Conservation (phyloP, 805 yeast species). For the Saccharomyces eubayanus region DNA sequence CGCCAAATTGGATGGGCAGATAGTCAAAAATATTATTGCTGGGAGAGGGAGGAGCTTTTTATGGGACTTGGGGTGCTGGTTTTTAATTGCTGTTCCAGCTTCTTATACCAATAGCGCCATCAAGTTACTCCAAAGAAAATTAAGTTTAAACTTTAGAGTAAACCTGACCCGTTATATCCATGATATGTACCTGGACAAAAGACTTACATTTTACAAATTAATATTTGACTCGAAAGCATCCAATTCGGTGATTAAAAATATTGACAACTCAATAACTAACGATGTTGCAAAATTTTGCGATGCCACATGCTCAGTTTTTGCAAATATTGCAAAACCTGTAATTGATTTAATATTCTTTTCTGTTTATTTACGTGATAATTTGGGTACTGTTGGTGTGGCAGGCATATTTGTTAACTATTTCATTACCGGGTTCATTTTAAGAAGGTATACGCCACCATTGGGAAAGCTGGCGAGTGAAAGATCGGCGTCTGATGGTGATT, state of each 20-base stretch:
- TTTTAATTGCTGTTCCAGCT: slow-evolving; percentile 85
- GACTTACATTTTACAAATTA: slow-evolving; percentile 75
- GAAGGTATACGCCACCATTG: slow-evolving; percentile 72
- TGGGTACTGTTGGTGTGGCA: slow-evolving; percentile 77
- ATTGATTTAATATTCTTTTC: slow-evolving; percentile 81
- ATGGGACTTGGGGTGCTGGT: slow-evolving; percentile 78
- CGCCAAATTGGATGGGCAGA: slow-evolving; percentile 86
- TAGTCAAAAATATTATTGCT: slow-evolving; percentile 79
- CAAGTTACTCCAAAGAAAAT: slow-evolving; percentile 64
- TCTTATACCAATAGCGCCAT: slow-evolving; percentile 87
- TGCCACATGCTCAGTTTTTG: slow-evolving; percentile 72
- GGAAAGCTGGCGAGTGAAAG: slow-evolving; percentile 65
- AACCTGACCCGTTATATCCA: slow-evolving; percentile 78
- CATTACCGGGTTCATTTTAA: slow-evolving; percentile 66
- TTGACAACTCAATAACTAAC: slow-evolving; percentile 73
- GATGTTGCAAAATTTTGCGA: slow-evolving; percentile 77
- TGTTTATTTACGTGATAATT: slow-evolving; percentile 70
- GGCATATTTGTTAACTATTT: slow-evolving; percentile 80
- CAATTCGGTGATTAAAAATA: slow-evolving; percentile 46
- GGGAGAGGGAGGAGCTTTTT: slow-evolving; percentile 68
- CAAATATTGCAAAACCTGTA: slow-evolving; percentile 85
- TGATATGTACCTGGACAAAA: slow-evolving; percentile 75
- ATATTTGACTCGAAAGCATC: slow-evolving; percentile 47
- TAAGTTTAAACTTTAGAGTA: slow-evolving; percentile 78
- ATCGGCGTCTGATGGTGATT: slow-evolving; percentile 79